These are phyloP conservation scores for Russula sp. DNA, from an alignment of 768 basidiomycete genomes.

Conservation along the genomic window DNA sequence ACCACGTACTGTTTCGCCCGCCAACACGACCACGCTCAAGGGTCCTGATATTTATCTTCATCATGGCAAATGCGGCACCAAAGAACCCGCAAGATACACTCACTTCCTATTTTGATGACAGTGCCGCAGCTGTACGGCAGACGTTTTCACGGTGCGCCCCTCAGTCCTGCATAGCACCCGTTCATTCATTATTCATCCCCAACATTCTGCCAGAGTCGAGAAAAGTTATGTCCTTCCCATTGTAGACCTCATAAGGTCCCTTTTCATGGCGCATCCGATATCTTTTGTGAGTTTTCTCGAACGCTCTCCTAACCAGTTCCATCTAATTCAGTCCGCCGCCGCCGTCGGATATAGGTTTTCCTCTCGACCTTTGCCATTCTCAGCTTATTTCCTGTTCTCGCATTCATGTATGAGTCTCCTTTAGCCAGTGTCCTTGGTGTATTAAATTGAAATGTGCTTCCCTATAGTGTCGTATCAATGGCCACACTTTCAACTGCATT, in stretches of 20 bases:
- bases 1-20: too few species aligned
- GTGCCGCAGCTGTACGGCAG: slow-evolving; percentile 19
- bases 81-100: slow-evolving; percentile 16
- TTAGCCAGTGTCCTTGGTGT: background rate
- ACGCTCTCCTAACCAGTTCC: too few species aligned
- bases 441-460: background rate
- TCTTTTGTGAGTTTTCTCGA: slow-evolving; percentile 15
- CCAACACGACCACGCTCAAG: too few species aligned
- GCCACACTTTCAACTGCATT: slow-evolving; percentile 20
- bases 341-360: slow-evolving; percentile 15
- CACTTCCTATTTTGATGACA: slow-evolving; percentile 24
- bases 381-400: slow-evolving; percentile 26
- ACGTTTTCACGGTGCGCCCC: slow-evolving; percentile 14
- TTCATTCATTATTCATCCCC: background rate
- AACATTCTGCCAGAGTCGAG: slow-evolving; percentile 17
- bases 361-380: slow-evolving; percentile 18
- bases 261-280: slow-evolving; percentile 20
- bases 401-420: slow-evolving; percentile 24
- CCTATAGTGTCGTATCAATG: slow-evolving; percentile 4
- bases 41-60: background rate
- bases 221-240: slow-evolving; percentile 21
- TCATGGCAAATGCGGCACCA: slow-evolving; percentile 5
- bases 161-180: too few species aligned
- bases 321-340: background rate
- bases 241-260: background rate